Evolutionary conservation across 1,139 yeast species (phyloP).

Genomic region (Scheffersomyces insectosa): DNA sequence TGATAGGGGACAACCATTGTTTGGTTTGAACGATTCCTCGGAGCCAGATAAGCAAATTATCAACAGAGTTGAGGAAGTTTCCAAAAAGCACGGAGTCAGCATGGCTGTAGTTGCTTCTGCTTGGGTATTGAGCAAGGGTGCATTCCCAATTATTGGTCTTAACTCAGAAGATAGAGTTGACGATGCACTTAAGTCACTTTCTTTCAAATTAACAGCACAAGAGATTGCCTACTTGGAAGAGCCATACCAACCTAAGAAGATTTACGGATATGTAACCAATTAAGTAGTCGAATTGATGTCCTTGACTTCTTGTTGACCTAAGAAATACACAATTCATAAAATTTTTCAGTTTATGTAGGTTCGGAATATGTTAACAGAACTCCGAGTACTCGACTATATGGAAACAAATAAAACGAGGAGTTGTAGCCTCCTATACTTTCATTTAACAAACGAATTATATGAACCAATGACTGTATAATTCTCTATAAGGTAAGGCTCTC

Average conservation of each 20-base stretch:
- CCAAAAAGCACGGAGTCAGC: constrained; percentile 42
- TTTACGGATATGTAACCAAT: not conserved
- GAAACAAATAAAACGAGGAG: no score
- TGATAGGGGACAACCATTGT: constrained; percentile 11
- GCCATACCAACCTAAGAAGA: constrained; percentile 30
- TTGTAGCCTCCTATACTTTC: no score
- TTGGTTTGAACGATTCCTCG: constrained; percentile 10
- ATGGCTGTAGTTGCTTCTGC: constrained; percentile 61
- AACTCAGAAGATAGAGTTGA: constrained; percentile 50
- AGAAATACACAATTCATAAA: no score
- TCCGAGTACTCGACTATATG: no score
- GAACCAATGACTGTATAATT: no score
- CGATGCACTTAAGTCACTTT: constrained; percentile 51
- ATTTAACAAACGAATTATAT: no score
- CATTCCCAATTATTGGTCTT: constrained; percentile 56
- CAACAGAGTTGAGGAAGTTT: constrained; percentile 52
- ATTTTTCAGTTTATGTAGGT: no score
- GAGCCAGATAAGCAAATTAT: constrained; percentile 39
- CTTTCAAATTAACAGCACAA: constrained; percentile 43
- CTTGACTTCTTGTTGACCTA: no score
- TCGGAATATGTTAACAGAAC: no score
- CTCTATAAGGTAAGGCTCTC: no score
- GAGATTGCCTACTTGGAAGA: constrained; percentile 52
- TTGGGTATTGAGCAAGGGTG: constrained; percentile 55
- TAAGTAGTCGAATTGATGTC: no score